Conservation (phyloP, 2,329 filamentous ascomycete genomes). For the Rachicladosporium sp. region DNA sequence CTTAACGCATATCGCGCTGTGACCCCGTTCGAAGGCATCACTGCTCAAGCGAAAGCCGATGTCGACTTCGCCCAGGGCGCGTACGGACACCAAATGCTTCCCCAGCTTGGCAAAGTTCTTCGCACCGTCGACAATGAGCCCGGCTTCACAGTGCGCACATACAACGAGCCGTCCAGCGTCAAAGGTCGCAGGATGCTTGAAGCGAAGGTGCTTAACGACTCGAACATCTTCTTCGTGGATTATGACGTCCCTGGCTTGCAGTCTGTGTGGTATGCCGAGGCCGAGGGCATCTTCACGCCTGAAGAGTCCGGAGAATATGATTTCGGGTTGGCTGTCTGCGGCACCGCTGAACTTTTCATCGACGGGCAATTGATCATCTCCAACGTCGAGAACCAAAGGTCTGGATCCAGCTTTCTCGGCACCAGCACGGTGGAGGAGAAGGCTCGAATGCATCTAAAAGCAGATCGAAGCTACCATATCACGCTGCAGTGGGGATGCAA, state of each 20-base stretch:
- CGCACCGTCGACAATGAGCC: conserved; percentile 10
- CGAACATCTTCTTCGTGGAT: conserved; percentile 36
- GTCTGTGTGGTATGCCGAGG: conserved; percentile 29
- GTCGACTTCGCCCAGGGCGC: conserved; percentile 14
- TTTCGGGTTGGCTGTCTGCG: conserved; percentile 52
- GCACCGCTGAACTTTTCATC: conserved; percentile 52
- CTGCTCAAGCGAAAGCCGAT: conserved; percentile 12
- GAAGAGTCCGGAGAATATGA: conserved; percentile 51
- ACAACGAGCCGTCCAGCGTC: conserved; percentile 41
- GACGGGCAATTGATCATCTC: conserved; percentile 52
- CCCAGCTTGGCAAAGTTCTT: conserved; percentile 13
- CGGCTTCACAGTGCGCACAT: conserved; percentile 25
- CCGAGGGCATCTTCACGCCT: conserved; percentile 47
- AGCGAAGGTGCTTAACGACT: conserved; percentile 31
- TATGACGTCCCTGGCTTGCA: conserved; percentile 33
- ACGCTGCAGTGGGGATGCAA: conserved; percentile 52
- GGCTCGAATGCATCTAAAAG: conserved; percentile 44
- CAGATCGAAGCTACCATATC: conserved; percentile 47
- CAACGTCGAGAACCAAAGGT: conserved; percentile 47
- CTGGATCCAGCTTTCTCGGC: conserved; percentile 54
- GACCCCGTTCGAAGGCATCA: conserved; percentile 22
- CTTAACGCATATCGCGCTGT: conserved; percentile 23
- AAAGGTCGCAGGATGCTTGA: conserved; percentile 40
- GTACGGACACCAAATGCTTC: conserved; percentile 18
- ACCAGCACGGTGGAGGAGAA: conserved; percentile 53